Conservation (phyloP, 2,329 filamentous ascomycete genomes). For the Cordyceps javanica region DNA sequence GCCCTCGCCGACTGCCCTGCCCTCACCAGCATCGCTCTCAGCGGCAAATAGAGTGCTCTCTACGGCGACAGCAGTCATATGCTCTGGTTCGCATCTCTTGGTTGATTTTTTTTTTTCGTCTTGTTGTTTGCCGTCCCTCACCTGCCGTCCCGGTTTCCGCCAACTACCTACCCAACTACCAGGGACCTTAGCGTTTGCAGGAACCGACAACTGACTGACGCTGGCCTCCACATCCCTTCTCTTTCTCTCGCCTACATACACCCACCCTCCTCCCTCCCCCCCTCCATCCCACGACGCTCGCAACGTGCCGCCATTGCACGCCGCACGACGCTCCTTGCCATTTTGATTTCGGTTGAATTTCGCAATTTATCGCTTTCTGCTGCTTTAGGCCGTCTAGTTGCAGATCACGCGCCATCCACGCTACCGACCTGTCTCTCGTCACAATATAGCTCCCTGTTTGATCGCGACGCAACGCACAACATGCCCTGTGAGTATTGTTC, state of each 20-base stretch:
- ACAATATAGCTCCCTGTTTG: neutral
- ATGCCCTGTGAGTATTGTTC: slow-evolving; percentile 10
- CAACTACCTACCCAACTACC: too few species aligned
- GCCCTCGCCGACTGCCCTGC: too few species aligned
- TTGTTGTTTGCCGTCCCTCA: too few species aligned
- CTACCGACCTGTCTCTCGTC: neutral
- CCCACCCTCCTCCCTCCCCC: neutral
- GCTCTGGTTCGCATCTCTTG: too few species aligned
- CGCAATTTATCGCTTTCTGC: neutral
- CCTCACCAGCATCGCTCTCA: too few species aligned
- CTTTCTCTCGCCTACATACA: neutral
- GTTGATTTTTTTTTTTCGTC: too few species aligned
- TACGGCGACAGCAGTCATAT: too few species aligned
- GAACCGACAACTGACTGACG: neutral
- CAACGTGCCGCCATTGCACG: neutral
- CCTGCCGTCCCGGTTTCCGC: too few species aligned
- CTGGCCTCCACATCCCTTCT: neutral
- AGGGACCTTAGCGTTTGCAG: neutral
- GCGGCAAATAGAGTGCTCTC: too few species aligned
- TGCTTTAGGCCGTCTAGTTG: neutral
- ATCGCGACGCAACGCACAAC: slow-evolving; percentile 6
- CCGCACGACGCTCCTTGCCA: slow-evolving; percentile 2
- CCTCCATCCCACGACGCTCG: neutral
- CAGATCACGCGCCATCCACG: neutral
- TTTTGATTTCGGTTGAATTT: neutral